These are phyloP conservation scores for Fonsecaea monophora DNA, from an alignment of 2,329 filamentous ascomycete species.

Conservation along the genomic window DNA sequence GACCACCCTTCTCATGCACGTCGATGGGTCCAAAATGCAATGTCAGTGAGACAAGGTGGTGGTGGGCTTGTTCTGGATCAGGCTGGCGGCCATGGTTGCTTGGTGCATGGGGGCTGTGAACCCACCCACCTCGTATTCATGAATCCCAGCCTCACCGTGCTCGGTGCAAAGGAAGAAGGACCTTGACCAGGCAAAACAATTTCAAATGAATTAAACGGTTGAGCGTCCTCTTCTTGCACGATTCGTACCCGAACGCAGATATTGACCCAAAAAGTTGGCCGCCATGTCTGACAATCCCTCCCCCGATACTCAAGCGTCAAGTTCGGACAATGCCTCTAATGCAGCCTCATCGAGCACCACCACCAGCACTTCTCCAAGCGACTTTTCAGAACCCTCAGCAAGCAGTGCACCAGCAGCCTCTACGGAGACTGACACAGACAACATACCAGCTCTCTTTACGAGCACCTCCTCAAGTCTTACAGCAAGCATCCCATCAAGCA, in stretches of 20 bases:
- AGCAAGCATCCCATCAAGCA: not conserved
- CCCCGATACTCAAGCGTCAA: not conserved
- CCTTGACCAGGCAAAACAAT: not conserved
- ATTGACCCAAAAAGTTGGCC: not conserved
- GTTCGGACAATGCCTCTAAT: not conserved
- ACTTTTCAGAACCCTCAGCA: not conserved
- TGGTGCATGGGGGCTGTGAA: not conserved
- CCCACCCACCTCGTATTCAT: conserved; percentile 1
- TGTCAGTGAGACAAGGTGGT: not conserved
- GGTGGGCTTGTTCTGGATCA: not conserved
- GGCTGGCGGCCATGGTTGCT: not conserved
- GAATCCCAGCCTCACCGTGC: not conserved
- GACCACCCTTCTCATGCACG: not conserved
- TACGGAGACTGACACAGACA: too few species aligned
- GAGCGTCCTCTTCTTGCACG: not conserved
- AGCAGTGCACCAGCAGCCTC: too few species aligned
- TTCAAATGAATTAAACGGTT: not conserved
- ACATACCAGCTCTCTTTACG: not conserved
- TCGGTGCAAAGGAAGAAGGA: not conserved
- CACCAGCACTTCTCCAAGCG: not conserved
- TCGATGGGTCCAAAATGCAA: not conserved
- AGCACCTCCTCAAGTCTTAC: not conserved
- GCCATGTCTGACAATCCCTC: not conserved
- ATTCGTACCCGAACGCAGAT: too few species aligned
- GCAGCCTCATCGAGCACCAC: not conserved